Conservation (phyloP, 1,139 yeast genomes). For the Yamadazyma conglobata region DNA sequence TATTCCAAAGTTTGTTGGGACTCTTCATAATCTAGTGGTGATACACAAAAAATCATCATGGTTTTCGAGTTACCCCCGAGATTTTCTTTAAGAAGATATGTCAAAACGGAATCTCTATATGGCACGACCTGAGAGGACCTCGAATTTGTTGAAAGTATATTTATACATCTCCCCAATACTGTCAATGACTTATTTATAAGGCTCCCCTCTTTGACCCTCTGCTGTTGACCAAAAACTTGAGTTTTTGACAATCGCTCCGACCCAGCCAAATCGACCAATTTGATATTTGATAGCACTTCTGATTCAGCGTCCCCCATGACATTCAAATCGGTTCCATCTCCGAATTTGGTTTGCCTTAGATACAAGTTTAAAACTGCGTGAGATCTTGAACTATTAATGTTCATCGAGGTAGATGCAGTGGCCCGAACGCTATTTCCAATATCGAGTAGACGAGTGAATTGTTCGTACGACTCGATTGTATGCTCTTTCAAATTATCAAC, state of each 20-base stretch:
- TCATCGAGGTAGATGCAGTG: conserved; percentile 69
- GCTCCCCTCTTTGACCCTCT: conserved; percentile 68
- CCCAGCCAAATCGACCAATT: conserved; percentile 80
- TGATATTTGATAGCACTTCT: conserved; percentile 53
- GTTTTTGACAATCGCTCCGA: conserved; percentile 67
- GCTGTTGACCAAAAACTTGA: conserved; percentile 56
- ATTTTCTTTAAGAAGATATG: conserved; percentile 70
- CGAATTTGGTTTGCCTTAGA: conserved; percentile 53
- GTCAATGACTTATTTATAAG: conserved; percentile 73
- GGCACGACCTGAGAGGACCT: conserved; percentile 40
- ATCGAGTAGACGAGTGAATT: conserved; percentile 40
- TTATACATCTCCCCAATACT: conserved; percentile 72
- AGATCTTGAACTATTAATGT: conserved; percentile 67
- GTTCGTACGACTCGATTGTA: conserved; percentile 38
- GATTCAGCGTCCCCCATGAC: conserved; percentile 51
- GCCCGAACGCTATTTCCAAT: conserved; percentile 53
- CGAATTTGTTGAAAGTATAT: conserved; percentile 42
- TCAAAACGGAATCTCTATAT: conserved; percentile 67
- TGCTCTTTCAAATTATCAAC: conserved; percentile 61
- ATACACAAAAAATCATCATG: conserved; percentile 71
- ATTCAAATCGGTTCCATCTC: conserved; percentile 10
- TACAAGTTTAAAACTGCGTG: conserved; percentile 72
- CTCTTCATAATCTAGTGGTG: conserved; percentile 75
- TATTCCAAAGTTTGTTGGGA: conserved; percentile 69
- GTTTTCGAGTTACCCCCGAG: conserved; percentile 75